Percentiles rank a stretch among this genome's conserved stretches.
Conservation (phyloP, 257 asterid species). For the Solanum lycopersicoides region DNA sequence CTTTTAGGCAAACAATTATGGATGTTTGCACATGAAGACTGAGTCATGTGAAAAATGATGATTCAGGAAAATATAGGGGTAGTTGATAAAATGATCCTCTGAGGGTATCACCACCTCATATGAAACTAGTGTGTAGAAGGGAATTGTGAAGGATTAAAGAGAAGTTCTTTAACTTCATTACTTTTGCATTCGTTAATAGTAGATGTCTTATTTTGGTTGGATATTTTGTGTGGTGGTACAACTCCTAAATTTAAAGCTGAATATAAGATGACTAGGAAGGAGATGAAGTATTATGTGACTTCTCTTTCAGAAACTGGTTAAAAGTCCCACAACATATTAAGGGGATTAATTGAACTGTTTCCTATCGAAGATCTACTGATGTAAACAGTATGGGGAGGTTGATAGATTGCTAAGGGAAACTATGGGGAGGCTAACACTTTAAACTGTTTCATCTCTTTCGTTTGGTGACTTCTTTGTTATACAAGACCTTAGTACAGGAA, state of each 20-base stretch:
- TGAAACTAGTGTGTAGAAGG: neutral
- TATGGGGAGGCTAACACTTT: neutral
- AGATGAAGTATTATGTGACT: neutral
- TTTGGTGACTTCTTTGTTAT: neutral
- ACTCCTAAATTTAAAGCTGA: neutral
- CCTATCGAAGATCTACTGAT: neutral
- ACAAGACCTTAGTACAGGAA: neutral
- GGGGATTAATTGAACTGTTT: neutral
- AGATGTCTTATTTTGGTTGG: neutral
- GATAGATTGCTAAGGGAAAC: neutral
- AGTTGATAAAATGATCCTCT: neutral
- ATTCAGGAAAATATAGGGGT: neutral
- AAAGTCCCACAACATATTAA: neutral
- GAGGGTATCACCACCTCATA: neutral
- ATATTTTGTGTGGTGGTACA: neutral
- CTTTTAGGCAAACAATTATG: neutral
- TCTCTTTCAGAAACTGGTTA: neutral
- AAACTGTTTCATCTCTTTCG: neutral
- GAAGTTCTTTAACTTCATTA: neutral
- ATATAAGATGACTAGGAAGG: neutral
- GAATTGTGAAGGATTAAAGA: neutral
- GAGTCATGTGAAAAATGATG: neutral
- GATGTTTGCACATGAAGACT: neutral
- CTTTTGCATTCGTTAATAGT: neutral
- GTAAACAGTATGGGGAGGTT: neutral